Evolutionary conservation across 768 basidiomycete species (phyloP).

Genomic region (Candolleomyces efflorescens): DNA sequence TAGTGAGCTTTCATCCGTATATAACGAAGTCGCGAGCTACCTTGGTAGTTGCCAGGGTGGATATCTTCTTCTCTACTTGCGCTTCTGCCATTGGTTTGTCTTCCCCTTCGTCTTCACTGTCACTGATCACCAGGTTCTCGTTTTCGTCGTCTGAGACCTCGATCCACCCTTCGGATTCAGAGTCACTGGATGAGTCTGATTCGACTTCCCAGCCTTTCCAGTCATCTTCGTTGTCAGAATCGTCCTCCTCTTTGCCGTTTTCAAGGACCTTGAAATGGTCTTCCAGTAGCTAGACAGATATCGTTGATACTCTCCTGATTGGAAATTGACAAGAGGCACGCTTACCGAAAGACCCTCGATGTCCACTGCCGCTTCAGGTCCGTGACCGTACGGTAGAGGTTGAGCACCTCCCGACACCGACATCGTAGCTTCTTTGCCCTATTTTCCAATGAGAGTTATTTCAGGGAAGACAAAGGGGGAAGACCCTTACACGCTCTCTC

Average conservation of each 20-base stretch:
- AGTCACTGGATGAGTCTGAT: conserved; percentile 55
- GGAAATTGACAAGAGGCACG: conserved; percentile 7
- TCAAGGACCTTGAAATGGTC: conserved; percentile 63
- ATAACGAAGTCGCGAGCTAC: conserved; percentile 30
- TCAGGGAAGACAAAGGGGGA: not conserved
- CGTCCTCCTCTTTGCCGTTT: conserved; percentile 61
- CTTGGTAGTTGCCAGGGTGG: conserved; percentile 78
- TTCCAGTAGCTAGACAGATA: conserved; percentile 65
- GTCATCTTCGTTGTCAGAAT: conserved; percentile 32
- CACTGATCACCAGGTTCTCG: conserved; percentile 66
- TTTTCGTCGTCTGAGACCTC: conserved; percentile 73
- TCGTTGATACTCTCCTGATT: not conserved
- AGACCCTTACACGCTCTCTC: conserved; percentile 61
- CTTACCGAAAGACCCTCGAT: conserved; percentile 88
- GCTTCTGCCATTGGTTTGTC: conserved; percentile 14
- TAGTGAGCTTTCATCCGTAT: not conserved
- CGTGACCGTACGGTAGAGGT: conserved; percentile 81
- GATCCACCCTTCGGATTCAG: conserved; percentile 73
- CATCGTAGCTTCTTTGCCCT: conserved; percentile 93
- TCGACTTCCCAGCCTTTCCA: conserved; percentile 93
- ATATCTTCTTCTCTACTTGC: conserved; percentile 36
- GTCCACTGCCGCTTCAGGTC: conserved; percentile 65
- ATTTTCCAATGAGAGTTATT: not conserved
- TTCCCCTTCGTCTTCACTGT: conserved; percentile 76
- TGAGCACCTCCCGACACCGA: conserved; percentile 57